Conservation (phyloP, 2,329 filamentous ascomycete species). For the Colletotrichum sp. region DNA sequence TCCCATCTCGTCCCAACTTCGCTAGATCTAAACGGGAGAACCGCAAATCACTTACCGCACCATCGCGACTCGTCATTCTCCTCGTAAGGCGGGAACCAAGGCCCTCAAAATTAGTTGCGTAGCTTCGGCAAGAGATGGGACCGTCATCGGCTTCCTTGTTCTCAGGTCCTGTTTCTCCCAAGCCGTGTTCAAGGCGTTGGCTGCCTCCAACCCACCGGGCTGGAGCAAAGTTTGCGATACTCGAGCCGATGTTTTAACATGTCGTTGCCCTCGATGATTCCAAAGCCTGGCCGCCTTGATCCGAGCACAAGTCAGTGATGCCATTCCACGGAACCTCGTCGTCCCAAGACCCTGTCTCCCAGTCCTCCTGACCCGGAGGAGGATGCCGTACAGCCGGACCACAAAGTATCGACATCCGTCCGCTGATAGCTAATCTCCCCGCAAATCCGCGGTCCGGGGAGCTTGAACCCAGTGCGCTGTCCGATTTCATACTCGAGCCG, state of each 20-base stretch:
- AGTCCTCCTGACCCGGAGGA: background rate
- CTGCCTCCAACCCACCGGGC: background rate
- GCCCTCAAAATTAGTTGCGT: background rate
- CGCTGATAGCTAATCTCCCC: background rate
- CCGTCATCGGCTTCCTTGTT: background rate
- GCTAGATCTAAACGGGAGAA: background rate
- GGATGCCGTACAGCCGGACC: background rate
- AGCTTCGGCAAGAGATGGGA: background rate
- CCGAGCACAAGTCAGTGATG: background rate
- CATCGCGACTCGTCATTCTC: background rate
- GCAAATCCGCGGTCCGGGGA: background rate
- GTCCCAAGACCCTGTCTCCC: background rate
- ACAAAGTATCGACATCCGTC: background rate
- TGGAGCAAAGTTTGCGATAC: background rate
- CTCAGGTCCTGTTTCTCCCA: background rate
- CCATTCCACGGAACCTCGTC: background rate
- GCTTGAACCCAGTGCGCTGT: background rate
- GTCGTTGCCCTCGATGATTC: background rate
- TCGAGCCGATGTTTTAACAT: background rate
- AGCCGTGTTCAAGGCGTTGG: background rate
- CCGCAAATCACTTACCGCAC: background rate
- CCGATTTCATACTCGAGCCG: background rate
- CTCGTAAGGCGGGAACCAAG: background rate
- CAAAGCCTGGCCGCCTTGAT: background rate
- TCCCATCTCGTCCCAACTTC: background rate